phyloP scores from a whole-genome alignment of 1,284 basidiomycete species.

The Puccinia polysora region DNA sequence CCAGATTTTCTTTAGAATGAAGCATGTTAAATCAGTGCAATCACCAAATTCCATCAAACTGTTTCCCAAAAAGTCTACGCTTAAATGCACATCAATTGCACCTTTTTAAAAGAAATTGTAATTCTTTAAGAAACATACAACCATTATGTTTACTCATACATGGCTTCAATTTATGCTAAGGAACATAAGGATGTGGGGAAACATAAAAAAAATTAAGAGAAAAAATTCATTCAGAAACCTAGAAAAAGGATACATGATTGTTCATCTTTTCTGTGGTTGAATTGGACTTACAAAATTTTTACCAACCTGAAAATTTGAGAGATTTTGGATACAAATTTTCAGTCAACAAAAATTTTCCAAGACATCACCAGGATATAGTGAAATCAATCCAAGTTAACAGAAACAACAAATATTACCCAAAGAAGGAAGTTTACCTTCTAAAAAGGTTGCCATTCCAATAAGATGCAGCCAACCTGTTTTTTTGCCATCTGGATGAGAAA shows the following conservation, averaged over 20 bases:
- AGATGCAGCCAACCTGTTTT: not conserved
- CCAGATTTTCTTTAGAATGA: too few relatives aligned
- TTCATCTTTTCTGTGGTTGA: not conserved
- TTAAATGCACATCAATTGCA: too few relatives aligned
- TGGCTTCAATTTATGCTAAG: too few relatives aligned
- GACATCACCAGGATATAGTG: not conserved
- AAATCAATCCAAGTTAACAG: not conserved
- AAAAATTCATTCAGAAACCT: not conserved
- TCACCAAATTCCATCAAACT: too few relatives aligned
- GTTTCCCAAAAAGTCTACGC: too few relatives aligned
- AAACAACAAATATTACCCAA: not conserved
- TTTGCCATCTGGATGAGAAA: not conserved
- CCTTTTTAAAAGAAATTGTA: too few relatives aligned
- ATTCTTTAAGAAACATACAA: too few relatives aligned
- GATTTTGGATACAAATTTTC: constrained; percentile 4
- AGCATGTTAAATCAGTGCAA: too few relatives aligned
- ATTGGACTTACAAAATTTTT: not conserved
- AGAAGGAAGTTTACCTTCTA: not conserved
- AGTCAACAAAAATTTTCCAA: constrained; percentile 10
- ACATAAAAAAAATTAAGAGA: not conserved
- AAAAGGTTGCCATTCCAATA: constrained; percentile 3
- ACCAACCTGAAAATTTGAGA: not conserved
- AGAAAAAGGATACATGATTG: not conserved
- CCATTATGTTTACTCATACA: too few relatives aligned
- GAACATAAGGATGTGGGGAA: not conserved